Conservation (phyloP, 163 green algal genomes). For the Chlorella variabilis region DNA sequence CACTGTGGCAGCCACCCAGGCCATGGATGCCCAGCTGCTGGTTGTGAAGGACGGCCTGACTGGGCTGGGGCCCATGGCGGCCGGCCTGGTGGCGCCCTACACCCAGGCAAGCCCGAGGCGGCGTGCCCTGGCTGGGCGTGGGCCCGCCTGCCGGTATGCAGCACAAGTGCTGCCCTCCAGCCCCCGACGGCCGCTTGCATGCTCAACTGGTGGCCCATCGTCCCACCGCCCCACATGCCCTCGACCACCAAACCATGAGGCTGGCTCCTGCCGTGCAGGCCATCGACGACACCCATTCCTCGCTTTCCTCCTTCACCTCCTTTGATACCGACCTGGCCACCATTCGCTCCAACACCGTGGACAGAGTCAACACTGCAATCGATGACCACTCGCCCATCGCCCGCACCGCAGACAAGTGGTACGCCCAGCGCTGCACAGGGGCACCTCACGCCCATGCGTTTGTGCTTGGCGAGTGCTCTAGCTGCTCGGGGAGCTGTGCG, state of each 20-base stretch:
- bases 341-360: background rate
- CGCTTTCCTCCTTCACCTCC: background rate
- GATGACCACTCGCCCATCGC: background rate
- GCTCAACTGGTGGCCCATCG: too few relatives aligned
- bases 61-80: background rate
- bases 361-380: background rate
- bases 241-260: too few relatives aligned
- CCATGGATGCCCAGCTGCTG: constrained; percentile 7
- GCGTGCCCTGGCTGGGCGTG: background rate
- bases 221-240: too few relatives aligned
- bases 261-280: too few relatives aligned
- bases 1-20: background rate
- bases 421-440: background rate
- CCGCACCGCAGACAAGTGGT: constrained; percentile 6
- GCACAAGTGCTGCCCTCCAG: too few relatives aligned
- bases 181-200: too few relatives aligned
- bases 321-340: background rate
- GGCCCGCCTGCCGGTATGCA: background rate
- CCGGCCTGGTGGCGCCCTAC: background rate
- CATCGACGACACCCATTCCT: background rate
- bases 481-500: too few relatives aligned
- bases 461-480: too few relatives aligned
- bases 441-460: background rate
- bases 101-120: background rate
- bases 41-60: background rate